phyloP scores from a whole-genome alignment of 306 rosid species.

The Inga laurina region DNA sequence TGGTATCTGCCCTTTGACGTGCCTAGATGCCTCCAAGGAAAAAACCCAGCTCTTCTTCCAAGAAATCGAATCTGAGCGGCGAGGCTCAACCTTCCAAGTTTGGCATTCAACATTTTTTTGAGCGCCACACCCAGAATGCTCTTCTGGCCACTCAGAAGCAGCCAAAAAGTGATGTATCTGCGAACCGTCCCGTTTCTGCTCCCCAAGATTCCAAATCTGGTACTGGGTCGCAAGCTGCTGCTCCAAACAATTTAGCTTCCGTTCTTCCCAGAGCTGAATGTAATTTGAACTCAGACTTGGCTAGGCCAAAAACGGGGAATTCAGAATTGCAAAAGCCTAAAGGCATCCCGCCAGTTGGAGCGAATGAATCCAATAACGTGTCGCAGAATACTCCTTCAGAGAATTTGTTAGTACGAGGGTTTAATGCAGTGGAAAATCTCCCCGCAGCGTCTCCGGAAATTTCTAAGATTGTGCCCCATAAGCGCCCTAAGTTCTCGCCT shows the following conservation, averaged over 20 bases:
- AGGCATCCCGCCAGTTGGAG: neutral
- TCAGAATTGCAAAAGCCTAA: constrained; percentile 21
- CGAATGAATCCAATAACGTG: neutral
- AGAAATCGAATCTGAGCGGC: constrained; percentile 46
- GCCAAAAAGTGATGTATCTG: neutral
- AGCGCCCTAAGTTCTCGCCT: constrained; percentile 88
- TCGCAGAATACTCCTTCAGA: constrained; percentile 47
- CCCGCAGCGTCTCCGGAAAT: constrained; percentile 66
- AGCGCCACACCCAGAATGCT: constrained; percentile 67
- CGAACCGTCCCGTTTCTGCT: constrained; percentile 14
- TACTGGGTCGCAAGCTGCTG: constrained; percentile 4
- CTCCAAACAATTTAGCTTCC: neutral
- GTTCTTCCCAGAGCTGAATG: neutral
- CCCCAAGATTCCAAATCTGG: constrained; percentile 4
- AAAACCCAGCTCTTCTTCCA: constrained; percentile 43
- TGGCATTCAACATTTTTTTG: constrained; percentile 90
- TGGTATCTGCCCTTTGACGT: neutral
- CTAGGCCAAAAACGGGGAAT: neutral
- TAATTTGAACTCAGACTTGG: neutral
- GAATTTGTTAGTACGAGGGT: constrained; percentile 18
- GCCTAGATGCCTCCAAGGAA: constrained; percentile 72
- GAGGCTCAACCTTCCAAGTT: constrained; percentile 69
- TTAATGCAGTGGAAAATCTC: constrained; percentile 21
- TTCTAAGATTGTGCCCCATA: constrained; percentile 53
- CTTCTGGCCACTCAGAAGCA: constrained; percentile 57